phyloP scores from a whole-genome alignment of 2,329 filamentous ascomycete species.

The Amylocarpus encephaloides region DNA sequence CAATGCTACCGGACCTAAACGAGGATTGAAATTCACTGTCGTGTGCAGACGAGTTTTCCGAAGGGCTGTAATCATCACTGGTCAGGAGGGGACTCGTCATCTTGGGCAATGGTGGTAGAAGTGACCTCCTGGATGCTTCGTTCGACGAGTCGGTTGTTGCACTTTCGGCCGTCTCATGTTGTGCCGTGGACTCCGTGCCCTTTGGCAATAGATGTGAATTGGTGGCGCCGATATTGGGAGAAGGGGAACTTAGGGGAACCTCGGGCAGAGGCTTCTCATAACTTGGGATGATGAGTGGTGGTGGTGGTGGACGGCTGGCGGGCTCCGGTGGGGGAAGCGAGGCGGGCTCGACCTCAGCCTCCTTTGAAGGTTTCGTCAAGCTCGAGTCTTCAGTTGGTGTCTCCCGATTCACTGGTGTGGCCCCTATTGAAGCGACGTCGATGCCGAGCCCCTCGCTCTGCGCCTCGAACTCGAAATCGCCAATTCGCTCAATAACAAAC shows the following conservation, averaged over 20 bases:
- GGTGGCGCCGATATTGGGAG: slow-evolving; percentile 9
- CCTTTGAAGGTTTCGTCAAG: slow-evolving; percentile 6
- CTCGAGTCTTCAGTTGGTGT: slow-evolving; percentile 19
- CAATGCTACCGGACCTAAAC: slow-evolving; percentile 62
- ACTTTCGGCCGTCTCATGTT: slow-evolving; percentile 15
- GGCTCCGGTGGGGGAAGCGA: slow-evolving; percentile 23
- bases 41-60: slow-evolving; percentile 39
- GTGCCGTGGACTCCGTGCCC: slow-evolving; percentile 14
- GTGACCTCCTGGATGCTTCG: slow-evolving; percentile 41
- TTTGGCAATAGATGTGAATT: slow-evolving; percentile 5
- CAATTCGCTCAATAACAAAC: slow-evolving; percentile 77
- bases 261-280: slow-evolving; percentile 64
- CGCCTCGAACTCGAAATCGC: slow-evolving; percentile 76
- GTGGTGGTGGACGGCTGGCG: slow-evolving; percentile 37
- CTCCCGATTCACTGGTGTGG: slow-evolving; percentile 21
- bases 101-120: slow-evolving; percentile 51
- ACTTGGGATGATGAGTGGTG: slow-evolving; percentile 39
- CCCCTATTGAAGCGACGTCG: slow-evolving; percentile 38
- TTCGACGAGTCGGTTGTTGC: slow-evolving; percentile 32
- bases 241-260: slow-evolving; percentile 44
- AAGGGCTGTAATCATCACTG: slow-evolving; percentile 43
- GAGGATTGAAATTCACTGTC: slow-evolving; percentile 46
- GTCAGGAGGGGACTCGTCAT: slow-evolving; percentile 46
- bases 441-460: slow-evolving; percentile 46
- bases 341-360: slow-evolving; percentile 6